Conservation (phyloP, 2,329 filamentous ascomycete species). For the Calycina herbarum region DNA sequence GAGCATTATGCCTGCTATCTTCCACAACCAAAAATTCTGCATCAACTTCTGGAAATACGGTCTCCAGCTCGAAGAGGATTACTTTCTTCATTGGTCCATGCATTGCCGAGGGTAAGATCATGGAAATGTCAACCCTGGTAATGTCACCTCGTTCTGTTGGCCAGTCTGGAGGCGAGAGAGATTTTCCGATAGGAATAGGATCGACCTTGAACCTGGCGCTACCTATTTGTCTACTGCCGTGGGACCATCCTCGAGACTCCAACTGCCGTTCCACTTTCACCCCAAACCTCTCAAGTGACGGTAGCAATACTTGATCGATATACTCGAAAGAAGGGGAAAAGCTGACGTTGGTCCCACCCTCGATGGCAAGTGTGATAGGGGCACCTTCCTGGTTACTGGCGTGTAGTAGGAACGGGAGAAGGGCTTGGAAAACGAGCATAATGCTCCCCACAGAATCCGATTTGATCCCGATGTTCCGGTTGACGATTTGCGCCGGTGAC, state of each 20-base stretch:
- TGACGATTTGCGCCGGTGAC: slow-evolving; percentile 31
- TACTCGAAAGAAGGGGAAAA: slow-evolving; percentile 63
- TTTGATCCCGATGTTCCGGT: slow-evolving; percentile 50
- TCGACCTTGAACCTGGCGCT: slow-evolving; percentile 47
- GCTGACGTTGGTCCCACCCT: slow-evolving; percentile 59
- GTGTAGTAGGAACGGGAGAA: slow-evolving; percentile 60
- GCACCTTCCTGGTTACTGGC: slow-evolving; percentile 46
- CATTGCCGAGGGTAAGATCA: slow-evolving; percentile 50
- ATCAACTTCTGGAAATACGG: slow-evolving; percentile 46
- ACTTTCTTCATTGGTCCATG: slow-evolving; percentile 44
- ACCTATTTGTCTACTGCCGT: slow-evolving; percentile 29
- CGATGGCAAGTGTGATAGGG: slow-evolving; percentile 51
- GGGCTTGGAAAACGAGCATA: slow-evolving; percentile 59
- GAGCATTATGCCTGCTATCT: slow-evolving; percentile 51
- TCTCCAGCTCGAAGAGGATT: slow-evolving; percentile 43
- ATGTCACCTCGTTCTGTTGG: slow-evolving; percentile 39
- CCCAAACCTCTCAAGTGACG: slow-evolving; percentile 53
- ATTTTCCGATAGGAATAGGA: slow-evolving; percentile 42
- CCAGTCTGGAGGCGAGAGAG: slow-evolving; percentile 40
- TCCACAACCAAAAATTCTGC: slow-evolving; percentile 49
- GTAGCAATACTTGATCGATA: slow-evolving; percentile 60
- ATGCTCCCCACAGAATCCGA: slow-evolving; percentile 56
- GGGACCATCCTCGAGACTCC: slow-evolving; percentile 50
- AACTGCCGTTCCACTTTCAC: slow-evolving; percentile 49
- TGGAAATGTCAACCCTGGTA: slow-evolving; percentile 50